Evolutionary conservation across 2,329 filamentous ascomycete species (phyloP).

Genomic region (Pseudogymnoascus pannorum): DNA sequence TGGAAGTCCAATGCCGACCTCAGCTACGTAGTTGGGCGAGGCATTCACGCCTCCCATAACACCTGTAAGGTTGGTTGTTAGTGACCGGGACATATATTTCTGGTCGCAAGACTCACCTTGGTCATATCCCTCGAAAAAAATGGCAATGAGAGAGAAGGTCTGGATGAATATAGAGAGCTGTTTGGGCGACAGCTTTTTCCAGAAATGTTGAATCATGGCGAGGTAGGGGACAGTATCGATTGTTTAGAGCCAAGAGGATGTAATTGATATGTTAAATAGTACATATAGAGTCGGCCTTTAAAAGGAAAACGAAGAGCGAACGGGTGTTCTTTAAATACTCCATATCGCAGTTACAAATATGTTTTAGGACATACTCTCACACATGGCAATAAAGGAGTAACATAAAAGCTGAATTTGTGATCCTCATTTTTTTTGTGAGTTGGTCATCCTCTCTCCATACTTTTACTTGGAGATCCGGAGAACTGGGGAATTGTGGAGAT

Average conservation of each 20-base stretch:
- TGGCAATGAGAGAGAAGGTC: slow-evolving; percentile 25
- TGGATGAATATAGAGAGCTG: slow-evolving; percentile 36
- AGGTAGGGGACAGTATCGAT: slow-evolving; percentile 26
- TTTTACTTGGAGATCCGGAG: not conserved
- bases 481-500: not conserved
- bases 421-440: not conserved
- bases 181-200: slow-evolving; percentile 36
- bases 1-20: slow-evolving; percentile 38
- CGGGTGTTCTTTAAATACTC: not conserved
- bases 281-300: slow-evolving; percentile 9
- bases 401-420: not conserved
- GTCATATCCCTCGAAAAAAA: slow-evolving; percentile 42
- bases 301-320: slow-evolving; percentile 1
- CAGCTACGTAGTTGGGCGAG: slow-evolving; percentile 34
- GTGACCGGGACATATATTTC: not conserved
- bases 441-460: not conserved
- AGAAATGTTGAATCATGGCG: slow-evolving; percentile 27
- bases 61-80: slow-evolving; percentile 18
- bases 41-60: slow-evolving; percentile 46
- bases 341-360: not conserved
- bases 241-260: slow-evolving; percentile 24
- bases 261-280: slow-evolving; percentile 15
- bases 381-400: not conserved
- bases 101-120: slow-evolving; percentile 28
- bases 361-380: not conserved